Base-by-base conservation (phyloP, 768 basidiomycete genomes). In the Zangia roseola region DNA sequence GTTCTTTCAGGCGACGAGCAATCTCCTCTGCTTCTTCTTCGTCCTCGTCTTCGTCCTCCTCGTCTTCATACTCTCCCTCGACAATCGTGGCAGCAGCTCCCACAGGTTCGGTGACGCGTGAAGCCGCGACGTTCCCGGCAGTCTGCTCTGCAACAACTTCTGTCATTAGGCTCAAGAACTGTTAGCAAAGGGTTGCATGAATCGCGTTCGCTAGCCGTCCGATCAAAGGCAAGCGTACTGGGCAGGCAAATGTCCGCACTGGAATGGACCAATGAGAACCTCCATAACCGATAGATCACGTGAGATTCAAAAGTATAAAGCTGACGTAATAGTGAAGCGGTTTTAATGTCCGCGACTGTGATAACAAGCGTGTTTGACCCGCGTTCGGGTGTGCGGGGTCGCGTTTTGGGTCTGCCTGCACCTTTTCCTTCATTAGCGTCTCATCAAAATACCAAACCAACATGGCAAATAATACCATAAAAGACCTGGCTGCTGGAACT, bases 401-500 rank as follows among this genome's bases (percentile, higher is more conserved):
- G 31, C 30, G 33, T 21, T 28, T 16, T 48, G 41, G 26, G 5
- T 34, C 17, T 25, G 41, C 10, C 10, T 42, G 14, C 37, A 37
- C 34, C 3, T 25, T 10, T 5, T 43, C 33, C 14, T 37, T 37
- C 26, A 19, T 33, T 16, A 36, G 16, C 19, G 9, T 3, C 42
- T 33, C 14, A n/a, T 34, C 30, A 20, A 37, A 44, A 54, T 55
- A 64, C 54, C 48, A 49, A 31, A 31, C 35, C 28, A 38, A 49
- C 33, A 68, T 69, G 66, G 57, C 57, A 48, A 45, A 47, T 14
- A 86, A 86, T 63, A 88, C 91, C 26, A 75, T 82, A 41, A 93
- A 92, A 73, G 94, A 97, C 67, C 69, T 97, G 55, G 77, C 88
- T 31, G 92, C 91, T 47, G 94, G 94, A 41, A 94, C 91, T 26